Evolutionary conservation across 78 protist genomes (phyloP).

Genomic region (Dictyostelium firmibasis): DNA sequence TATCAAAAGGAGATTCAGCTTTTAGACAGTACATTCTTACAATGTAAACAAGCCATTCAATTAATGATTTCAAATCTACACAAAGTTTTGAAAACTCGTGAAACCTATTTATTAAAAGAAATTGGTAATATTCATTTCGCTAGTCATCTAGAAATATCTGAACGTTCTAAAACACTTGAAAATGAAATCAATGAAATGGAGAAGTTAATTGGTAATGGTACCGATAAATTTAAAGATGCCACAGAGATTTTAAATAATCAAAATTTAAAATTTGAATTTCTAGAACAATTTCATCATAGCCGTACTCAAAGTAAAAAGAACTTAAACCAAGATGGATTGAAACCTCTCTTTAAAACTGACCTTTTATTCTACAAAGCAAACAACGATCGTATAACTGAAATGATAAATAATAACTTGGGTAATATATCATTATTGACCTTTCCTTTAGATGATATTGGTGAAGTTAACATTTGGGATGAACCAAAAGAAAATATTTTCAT

Average conservation of each 20-base stretch:
- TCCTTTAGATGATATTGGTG: conserved; percentile 17
- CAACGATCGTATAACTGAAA: not conserved
- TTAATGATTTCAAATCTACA: conserved; percentile 4
- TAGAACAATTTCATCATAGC: conserved; percentile 13
- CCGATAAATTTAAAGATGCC: not conserved
- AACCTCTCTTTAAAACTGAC: conserved; percentile 1
- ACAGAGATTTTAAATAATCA: not conserved
- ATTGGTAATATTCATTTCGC: not conserved
- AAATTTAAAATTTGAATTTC: conserved; percentile 15
- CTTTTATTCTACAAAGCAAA: conserved; percentile 14
- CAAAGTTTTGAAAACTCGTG: not conserved
- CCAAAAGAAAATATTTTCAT: not conserved
- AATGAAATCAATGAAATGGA: conserved; percentile 14
- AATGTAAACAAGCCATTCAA: conserved; percentile 8
- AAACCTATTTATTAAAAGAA: conserved; percentile 1
- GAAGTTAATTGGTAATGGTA: not conserved
- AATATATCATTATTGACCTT: not conserved
- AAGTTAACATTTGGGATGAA: conserved; percentile 67
- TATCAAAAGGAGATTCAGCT: conserved; percentile 5
- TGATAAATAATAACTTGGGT: not conserved
- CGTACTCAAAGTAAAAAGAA: conserved; percentile 23
- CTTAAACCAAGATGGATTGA: not conserved
- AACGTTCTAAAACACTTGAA: not conserved
- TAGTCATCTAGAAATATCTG: not conserved
- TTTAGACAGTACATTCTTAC: conserved; percentile 12